These are phyloP conservation scores for Gossypium australe DNA, from an alignment of 345 rosid species.

Conservation along the genomic window DNA sequence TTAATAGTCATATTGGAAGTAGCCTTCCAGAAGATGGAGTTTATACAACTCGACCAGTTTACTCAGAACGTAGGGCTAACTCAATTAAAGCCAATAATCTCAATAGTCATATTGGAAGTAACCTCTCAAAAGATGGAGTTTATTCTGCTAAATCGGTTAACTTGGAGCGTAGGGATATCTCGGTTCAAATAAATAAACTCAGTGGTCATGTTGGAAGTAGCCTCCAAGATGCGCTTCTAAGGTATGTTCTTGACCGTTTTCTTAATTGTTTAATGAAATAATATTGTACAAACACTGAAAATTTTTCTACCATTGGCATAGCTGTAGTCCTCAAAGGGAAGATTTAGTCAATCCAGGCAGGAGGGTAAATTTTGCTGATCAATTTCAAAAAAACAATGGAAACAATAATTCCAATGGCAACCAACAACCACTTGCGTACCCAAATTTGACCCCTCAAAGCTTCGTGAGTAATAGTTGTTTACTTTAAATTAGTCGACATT, in stretches of 20 bases:
- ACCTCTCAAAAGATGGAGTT: background rate
- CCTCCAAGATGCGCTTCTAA: background rate
- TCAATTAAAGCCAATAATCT: background rate
- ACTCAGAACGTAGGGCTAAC: background rate
- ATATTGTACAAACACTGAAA: background rate
- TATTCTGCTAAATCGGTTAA: background rate
- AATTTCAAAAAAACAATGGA: background rate
- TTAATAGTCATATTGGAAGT: background rate
- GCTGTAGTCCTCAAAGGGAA: background rate
- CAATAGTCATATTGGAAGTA: background rate
- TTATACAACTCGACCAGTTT: too few species aligned
- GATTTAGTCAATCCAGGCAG: background rate
- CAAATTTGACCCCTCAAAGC: slow-evolving; percentile 9
- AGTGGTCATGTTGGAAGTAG: slow-evolving; percentile 1
- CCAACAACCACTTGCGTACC: background rate
- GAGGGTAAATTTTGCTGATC: background rate
- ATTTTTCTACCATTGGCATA: background rate
- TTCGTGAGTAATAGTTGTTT: slow-evolving; percentile 6
- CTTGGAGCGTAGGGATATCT: background rate
- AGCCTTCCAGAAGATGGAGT: background rate
- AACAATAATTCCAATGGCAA: background rate
- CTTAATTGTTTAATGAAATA: background rate
- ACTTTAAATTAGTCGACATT: background rate
- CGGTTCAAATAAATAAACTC: background rate
- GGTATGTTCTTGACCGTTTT: background rate